Evolutionary conservation across 164 flowering plant genomes (phyloP).

Genomic region (Liquidambar formosana): DNA sequence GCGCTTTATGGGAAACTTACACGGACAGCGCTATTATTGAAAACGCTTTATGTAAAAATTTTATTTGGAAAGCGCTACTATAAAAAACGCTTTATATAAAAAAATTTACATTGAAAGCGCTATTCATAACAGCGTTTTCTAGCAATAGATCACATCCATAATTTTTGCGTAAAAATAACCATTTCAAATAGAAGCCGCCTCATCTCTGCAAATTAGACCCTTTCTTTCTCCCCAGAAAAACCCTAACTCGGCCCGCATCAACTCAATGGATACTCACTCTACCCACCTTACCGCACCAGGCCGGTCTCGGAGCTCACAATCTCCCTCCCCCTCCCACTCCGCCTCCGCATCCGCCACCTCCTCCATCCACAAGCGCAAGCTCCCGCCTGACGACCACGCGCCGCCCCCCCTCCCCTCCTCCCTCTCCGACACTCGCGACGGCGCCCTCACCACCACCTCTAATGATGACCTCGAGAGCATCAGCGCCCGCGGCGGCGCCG

Average conservation of each 20-base stretch:
- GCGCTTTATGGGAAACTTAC: too few species aligned
- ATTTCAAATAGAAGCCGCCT: too few species aligned
- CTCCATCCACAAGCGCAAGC: conserved; percentile 83
- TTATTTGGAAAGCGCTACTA: too few species aligned
- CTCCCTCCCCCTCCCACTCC: conserved; percentile 94
- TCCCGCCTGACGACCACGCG: conserved; percentile 55
- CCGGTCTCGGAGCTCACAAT: conserved; percentile 79
- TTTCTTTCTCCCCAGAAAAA: not conserved
- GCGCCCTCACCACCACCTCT: conserved; percentile 75
- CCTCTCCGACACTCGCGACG: conserved; percentile 74
- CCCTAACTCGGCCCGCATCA: conserved; percentile 10
- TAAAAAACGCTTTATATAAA: too few species aligned
- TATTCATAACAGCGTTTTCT: too few species aligned
- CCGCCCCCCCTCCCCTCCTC: conserved; percentile 64
- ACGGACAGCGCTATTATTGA: too few species aligned
- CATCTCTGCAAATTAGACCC: not conserved
- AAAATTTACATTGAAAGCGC: too few species aligned
- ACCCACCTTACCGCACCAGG: conserved; percentile 65
- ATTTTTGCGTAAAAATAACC: too few species aligned
- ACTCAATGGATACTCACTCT: conserved; percentile 65
- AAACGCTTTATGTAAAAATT: too few species aligned
- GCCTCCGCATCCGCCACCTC: conserved; percentile 84
- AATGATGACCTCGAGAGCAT: conserved; percentile 96
- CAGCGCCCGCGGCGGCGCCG: conserved; percentile 72
- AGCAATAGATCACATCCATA: too few species aligned